phyloP scores from a whole-genome alignment of 2,329 filamentous ascomycete species.

The Ceratocystis ficicola region DNA sequence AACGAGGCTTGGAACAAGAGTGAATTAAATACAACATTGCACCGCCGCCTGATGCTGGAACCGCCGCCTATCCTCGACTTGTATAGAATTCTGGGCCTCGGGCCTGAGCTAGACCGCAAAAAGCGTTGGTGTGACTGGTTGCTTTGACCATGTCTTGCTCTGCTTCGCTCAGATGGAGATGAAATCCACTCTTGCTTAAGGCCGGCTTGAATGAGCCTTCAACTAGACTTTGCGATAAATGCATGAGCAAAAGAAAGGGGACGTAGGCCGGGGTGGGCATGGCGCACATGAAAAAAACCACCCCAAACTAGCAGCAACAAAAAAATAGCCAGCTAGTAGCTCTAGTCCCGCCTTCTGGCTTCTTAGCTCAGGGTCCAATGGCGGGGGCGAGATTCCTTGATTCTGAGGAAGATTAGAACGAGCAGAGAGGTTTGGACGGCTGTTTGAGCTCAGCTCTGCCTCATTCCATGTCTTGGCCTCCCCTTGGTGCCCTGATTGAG shows the following conservation, averaged over 20 bases:
- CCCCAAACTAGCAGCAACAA: not conserved
- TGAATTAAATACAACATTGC: not conserved
- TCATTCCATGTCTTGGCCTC: not conserved
- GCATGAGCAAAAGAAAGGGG: not conserved
- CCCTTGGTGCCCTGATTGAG: not conserved
- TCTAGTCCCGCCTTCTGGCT: not conserved
- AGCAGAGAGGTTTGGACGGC: not conserved
- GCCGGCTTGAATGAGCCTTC: not conserved
- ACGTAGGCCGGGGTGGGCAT: not conserved
- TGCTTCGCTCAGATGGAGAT: not conserved
- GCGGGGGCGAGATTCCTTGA: not conserved
- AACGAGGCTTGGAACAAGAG: not conserved
- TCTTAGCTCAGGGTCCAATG: not conserved
- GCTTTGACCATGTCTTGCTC: not conserved
- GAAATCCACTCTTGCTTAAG: not conserved
- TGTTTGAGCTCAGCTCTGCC: not conserved
- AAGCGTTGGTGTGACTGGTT: not conserved
- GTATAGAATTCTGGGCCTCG: not conserved
- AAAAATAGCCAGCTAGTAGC: not conserved
- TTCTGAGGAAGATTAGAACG: not conserved
- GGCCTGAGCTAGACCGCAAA: not conserved
- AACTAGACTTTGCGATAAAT: not conserved
- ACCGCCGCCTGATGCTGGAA: not conserved
- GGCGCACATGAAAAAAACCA: not conserved
- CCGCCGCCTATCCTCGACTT: not conserved